Evolutionary conservation across 108 stramenopile genomes (phyloP), one percentile per base, ranked within the genome.

Genomic region (Pseudonitzschia delicatissima): DNA sequence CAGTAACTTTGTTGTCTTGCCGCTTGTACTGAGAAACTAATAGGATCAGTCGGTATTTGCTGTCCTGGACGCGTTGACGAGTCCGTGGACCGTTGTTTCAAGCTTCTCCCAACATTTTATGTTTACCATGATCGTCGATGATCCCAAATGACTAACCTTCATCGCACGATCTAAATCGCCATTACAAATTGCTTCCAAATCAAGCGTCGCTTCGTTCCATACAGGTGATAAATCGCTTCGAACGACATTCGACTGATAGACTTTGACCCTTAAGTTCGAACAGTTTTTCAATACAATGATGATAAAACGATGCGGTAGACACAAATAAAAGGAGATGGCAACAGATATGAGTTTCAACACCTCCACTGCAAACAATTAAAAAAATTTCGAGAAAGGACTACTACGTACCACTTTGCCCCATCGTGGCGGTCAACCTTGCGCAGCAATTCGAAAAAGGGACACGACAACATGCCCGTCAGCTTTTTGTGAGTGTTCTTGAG

Each of bases 161-260:
- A 94, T 71, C 25, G 79, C 72, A 45, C 88, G 78, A 40, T 83
- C 55, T 49, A 88, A 57, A 70, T 94, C 85, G 23, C 87, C 82
- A 76, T 94, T 87, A 72, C 93, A 89, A 37, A 89, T 63, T 4
- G 74, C 66, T 55, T 86, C 81, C n/a, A 91, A 37, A 77, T 87
- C 82, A 40, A 94, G 57, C 23, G 77, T 62, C 0, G 76, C 85
- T 39, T 77, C 65, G 50, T 76, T 74, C 88, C 89, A 94, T 12
- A 71, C 64, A 6, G 93, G 93, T 74, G 78, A 80, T 35, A 90
- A 69, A 68, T 84, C 84, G 35, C 66, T 52, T 39, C 71, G 78
- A 1, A 90, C 73, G 18, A 81, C 76, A 51, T 87, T 86, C 18
- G 79, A 79, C 36, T 85, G 83, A 69, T 83, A 86, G 0, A 91